Base-by-base conservation (phyloP, 257 asterid species). In the Misopates orontium region DNA sequence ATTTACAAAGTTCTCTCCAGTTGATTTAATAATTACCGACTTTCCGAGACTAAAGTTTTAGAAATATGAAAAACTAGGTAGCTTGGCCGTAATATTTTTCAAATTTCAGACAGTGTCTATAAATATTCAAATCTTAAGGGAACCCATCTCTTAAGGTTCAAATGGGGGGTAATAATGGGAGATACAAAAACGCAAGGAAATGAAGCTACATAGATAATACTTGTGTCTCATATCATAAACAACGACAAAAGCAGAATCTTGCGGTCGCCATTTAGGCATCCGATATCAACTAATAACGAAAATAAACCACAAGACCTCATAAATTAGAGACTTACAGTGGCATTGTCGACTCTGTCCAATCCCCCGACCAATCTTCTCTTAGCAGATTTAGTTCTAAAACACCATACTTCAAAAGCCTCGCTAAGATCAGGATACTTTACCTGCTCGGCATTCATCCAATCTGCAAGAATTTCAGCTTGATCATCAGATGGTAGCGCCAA, bases 341-440 rank as follows among this genome's bases (percentile, higher is more conserved):
- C 71, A 40, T 66, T 74, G 16, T 64, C 77, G 54, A 77, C 71
- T 21, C 60, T 55, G 21, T 77, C 82, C 57, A 75, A 64, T 59
- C 83, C 80, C 56, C 75, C 85, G 15, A 80, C 78, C 67, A 90
- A 73, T 66, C 95, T 85, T 74, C 94, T 79, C 79, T 79, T 85
- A 8, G 95, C 91, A 22, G 94, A 83, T 73, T 87, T 90, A 6
- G 91, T 82, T 70, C 95, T 73, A 71, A 80, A 90, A 78, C 94
- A 90, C 95, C 95, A 87, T 14, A 90, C 73, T 82, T 87, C 97
- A 56, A 90, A 87, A 24, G 95, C 95, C 78, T 90, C 97, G 24
- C 91, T 90, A 59, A 90, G 75, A 60, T 90, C 95, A 2, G 97
- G 97, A 73, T 84, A 90, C 65, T 49, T 71, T 15, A 77, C 77